Evolutionary conservation across 352 stramenopile species (phyloP), one percentile per base, ranked within the genome.

Genomic region (Globisporangium iwayamae): DNA sequence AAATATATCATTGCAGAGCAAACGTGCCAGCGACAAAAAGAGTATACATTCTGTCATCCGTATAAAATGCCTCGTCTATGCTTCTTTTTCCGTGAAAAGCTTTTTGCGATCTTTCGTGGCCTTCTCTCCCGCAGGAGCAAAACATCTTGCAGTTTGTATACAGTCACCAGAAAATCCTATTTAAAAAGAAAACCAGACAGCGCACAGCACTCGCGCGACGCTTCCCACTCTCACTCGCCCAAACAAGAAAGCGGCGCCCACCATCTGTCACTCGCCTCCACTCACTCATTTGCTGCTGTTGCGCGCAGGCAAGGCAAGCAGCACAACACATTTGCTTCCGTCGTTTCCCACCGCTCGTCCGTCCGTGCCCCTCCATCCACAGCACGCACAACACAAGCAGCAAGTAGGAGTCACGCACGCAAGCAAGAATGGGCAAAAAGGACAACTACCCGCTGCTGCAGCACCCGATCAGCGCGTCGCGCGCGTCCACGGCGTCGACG

Each of bases 371-470:
- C 22, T 36, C 46, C 25, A 4, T 34, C 47, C 18, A 53, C 10
- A 53, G 25, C 25, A 28, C 25, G 25, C 25, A 28, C 25, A 28
- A 28, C 25, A 28, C 25, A 28, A 28, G 25, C 25, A 28, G 25
- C 25, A 28, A 28, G 25, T 28, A 28, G 25, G 25, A 28, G 25
- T 28, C 25, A 28, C 25, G 25, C 47, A 30, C 30, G 20, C 11
- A 11, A 30, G n/a, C 30, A 22, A 59, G 4, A 16, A 68, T 68
- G 63, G 57, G 57, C 48, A 63, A 83, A 68, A 81, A 83, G 60
- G 77, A 82, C 39, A 45, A 18, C 43, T 46, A 83, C 32, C 78
- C 81, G 59, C 70, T 91, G 48, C 70, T 91, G 45, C 81, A 89
- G 62, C 78, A 83, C 65, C 58, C 47, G 36, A 60, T 58, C 32